phyloP scores from a whole-genome alignment of 768 basidiomycete species.

The Hericium rajendrae region DNA sequence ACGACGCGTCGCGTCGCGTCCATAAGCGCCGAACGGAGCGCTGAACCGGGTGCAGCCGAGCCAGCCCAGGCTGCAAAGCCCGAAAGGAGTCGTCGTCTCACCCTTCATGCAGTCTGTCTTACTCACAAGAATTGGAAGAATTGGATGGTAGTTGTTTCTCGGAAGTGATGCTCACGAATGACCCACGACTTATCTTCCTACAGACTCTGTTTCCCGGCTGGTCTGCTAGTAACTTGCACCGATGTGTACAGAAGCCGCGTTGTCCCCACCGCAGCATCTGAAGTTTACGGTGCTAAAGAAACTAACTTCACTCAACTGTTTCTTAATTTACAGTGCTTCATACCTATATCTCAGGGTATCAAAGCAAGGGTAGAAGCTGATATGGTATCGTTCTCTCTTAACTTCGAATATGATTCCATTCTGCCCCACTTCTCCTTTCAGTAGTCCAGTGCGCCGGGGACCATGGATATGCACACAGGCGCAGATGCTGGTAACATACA shows the following conservation, averaged over 20 bases:
- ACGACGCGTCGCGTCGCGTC: not conserved
- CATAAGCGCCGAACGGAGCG: not conserved
- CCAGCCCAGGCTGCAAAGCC: not conserved
- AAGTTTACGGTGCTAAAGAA: conserved; percentile 25
- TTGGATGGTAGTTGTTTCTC: not conserved
- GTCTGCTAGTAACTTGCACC: not conserved
- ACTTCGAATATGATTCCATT: too few species aligned
- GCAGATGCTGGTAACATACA: too few species aligned
- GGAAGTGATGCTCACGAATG: not conserved
- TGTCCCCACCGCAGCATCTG: conserved; percentile 24
- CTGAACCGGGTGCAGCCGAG: not conserved
- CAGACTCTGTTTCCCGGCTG: not conserved
- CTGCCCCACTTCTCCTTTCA: too few species aligned
- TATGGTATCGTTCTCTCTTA: not conserved
- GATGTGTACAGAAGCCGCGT: conserved; percentile 28
- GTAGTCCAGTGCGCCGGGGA: too few species aligned
- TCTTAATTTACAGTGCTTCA: not conserved
- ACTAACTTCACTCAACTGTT: conserved; percentile 2
- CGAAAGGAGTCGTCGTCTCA: not conserved
- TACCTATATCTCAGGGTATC: not conserved
- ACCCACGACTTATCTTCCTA: not conserved
- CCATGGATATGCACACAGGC: too few species aligned
- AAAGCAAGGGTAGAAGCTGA: not conserved
- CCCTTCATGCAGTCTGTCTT: not conserved
- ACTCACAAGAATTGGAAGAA: not conserved